phyloP scores from a whole-genome alignment of 192 early-diverging fungal species.

The Coemansia sp. region DNA sequence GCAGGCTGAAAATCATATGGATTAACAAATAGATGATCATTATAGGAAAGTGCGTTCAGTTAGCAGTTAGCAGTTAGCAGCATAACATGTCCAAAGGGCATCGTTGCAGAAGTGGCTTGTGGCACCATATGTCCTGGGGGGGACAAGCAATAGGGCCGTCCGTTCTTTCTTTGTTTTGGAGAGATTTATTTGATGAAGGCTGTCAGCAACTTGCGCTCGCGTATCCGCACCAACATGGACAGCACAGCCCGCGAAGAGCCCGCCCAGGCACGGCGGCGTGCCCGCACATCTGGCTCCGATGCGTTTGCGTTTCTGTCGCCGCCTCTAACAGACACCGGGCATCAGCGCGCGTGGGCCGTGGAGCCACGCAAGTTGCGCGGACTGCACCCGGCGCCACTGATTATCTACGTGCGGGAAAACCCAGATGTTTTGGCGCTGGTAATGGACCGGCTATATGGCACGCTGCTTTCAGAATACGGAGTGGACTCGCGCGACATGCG shows the following conservation, averaged over 20 bases:
- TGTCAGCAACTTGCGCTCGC: conserved; percentile 27
- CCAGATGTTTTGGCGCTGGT: conserved; percentile 15
- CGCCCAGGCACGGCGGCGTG: conserved; percentile 22
- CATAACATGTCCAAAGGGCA: too few relatives aligned
- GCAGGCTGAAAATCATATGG: not conserved
- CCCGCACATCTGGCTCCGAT: conserved; percentile 24
- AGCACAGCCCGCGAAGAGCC: not conserved
- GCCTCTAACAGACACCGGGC: conserved; percentile 5
- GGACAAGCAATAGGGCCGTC: not conserved
- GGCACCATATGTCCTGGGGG: not conserved
- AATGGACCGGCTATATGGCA: conserved; percentile 44
- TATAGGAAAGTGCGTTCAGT: not conserved
- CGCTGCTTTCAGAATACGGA: conserved; percentile 22
- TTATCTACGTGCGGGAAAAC: conserved; percentile 47
- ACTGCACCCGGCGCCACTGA: conserved; percentile 39
- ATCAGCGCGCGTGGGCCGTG: conserved; percentile 33
- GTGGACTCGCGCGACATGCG: conserved; percentile 43
- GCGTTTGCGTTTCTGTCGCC: conserved; percentile 30
- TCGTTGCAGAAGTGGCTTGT: not conserved
- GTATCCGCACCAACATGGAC: conserved; percentile 16
- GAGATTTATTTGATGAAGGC: conserved; percentile 2
- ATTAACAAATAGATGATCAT: not conserved
- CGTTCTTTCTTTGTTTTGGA: conserved; percentile 1
- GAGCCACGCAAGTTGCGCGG: conserved; percentile 47
- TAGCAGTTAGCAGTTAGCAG: not conserved